Percentiles rank a stretch among this genome's conserved stretches.
phyloP scores from a whole-genome alignment of 345 rosid genomes.

The Brassica incana region DNA sequence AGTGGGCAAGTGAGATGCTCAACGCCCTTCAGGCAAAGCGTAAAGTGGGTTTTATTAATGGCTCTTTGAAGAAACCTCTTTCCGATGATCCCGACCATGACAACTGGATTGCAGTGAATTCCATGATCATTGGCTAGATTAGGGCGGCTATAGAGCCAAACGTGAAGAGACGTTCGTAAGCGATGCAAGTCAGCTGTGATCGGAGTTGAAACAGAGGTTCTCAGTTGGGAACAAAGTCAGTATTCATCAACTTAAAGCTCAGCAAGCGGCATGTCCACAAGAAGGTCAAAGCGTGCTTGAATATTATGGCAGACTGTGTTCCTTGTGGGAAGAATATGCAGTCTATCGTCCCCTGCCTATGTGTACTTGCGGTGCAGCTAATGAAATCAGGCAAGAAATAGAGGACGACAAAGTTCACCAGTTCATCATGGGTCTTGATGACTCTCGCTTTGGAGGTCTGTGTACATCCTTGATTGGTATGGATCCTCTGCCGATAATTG shows the following conservation, averaged over 20 bases:
- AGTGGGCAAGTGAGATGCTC: not conserved
- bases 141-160: not conserved
- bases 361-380: not conserved
- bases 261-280: not conserved
- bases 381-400: no score
- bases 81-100: not conserved
- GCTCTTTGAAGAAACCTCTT: not conserved
- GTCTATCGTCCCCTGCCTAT: not conserved
- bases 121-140: not conserved
- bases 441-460: no score
- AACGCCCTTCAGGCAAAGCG: not conserved
- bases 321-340: not conserved
- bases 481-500: no score
- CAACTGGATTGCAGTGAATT: not conserved
- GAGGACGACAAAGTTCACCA: no score
- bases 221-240: not conserved
- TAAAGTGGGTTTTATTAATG: not conserved
- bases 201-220: not conserved
- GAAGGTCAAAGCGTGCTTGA: not conserved
- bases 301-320: not conserved
- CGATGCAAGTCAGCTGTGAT: not conserved
- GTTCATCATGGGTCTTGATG: no score
- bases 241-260: not conserved
- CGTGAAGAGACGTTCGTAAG: not conserved
- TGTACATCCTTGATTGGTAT: no score